Evolutionary conservation across 2,329 filamentous ascomycete species (phyloP).

Genomic region (Cladobotryum mycophilum): DNA sequence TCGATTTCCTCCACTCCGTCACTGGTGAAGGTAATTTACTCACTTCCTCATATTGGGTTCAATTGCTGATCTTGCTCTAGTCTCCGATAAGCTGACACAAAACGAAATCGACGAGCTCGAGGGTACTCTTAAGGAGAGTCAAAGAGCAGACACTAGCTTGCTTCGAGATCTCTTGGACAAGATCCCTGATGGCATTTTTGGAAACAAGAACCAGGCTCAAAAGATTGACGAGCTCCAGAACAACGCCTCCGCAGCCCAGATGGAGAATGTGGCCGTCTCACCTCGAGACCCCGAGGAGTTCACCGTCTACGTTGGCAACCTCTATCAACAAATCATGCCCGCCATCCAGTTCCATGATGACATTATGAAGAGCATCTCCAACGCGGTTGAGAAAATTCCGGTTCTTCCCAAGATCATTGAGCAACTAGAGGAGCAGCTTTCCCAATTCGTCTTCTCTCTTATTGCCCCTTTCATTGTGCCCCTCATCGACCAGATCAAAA

Average conservation of each 20-base stretch:
- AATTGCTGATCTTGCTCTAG: constrained; percentile 26
- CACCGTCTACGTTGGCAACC: constrained; percentile 65
- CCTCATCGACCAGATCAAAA: constrained; percentile 79
- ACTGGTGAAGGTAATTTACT: constrained; percentile 52
- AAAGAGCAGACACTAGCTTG: constrained; percentile 61
- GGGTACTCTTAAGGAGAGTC: constrained; percentile 64
- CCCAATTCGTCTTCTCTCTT: constrained; percentile 84
- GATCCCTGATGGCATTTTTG: constrained; percentile 75
- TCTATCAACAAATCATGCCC: constrained; percentile 77
- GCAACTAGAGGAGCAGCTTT: constrained; percentile 80
- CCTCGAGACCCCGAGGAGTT: constrained; percentile 80
- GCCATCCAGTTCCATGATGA: constrained; percentile 89
- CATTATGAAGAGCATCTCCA: constrained; percentile 70
- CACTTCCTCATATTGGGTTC: neutral
- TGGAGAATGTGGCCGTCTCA: constrained; percentile 66
- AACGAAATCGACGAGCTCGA: constrained; percentile 87
- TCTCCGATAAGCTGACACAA: constrained; percentile 85
- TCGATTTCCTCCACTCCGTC: constrained; percentile 89
- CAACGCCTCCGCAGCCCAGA: constrained; percentile 67
- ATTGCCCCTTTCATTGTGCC: constrained; percentile 84
- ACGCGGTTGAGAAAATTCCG: constrained; percentile 78
- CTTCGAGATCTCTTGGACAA: constrained; percentile 75
- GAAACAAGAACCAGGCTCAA: constrained; percentile 64
- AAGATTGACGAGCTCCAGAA: constrained; percentile 75
- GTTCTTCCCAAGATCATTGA: constrained; percentile 79